Base-by-base conservation (phyloP, 257 asterid genomes). In the Henckelia pumila region DNA sequence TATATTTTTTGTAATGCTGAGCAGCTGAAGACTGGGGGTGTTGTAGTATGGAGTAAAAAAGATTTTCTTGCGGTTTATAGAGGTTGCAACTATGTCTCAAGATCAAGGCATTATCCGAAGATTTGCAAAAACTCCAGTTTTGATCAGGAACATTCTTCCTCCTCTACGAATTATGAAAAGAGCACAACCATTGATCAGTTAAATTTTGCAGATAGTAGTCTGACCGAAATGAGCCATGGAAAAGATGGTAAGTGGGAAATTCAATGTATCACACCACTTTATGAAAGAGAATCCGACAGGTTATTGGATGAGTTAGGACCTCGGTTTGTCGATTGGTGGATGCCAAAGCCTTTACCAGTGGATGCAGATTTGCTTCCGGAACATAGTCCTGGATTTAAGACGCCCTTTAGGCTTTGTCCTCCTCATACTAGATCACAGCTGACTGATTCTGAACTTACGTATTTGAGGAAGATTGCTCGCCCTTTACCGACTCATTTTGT, bases 291-390 rank as follows among this genome's bases (percentile, higher is more conserved):
- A 85, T 76, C 80, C 58, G 95, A 93, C 83, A 79, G 97, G 75
- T 81, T 93, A 63, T 78, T 93, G 85, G 92, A 90, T 75, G 89
- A 86, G 52, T 74, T 93, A 73, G 99, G 99, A 53, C 97, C 99
- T 22, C 97, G 95, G 37, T 93, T 85, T 80, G 83, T 81, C 68
- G 99, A 90, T 76, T 90, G 99, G 99, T 93, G 99, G 99, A 74
- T 78, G 85, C 83, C 70, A 61, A 90, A 86, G 80, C 97, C 98
- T 75, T 74, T 93, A 83, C 99, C 99, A 1, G 95, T 93, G 63
- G 95, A 93, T 70, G 98, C 85, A 19, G 98, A 89, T 71, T 79
- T 86, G 81, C 97, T 92, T 81, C 96, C 91, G 0, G 94, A 85
- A 80, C 72, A 68, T 70, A 84, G 84, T 77, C 90, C 89, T 73